phyloP scores from a whole-genome alignment of 495 filamentous ascomycete genomes.

The Talaromyces trachyspermus region DNA sequence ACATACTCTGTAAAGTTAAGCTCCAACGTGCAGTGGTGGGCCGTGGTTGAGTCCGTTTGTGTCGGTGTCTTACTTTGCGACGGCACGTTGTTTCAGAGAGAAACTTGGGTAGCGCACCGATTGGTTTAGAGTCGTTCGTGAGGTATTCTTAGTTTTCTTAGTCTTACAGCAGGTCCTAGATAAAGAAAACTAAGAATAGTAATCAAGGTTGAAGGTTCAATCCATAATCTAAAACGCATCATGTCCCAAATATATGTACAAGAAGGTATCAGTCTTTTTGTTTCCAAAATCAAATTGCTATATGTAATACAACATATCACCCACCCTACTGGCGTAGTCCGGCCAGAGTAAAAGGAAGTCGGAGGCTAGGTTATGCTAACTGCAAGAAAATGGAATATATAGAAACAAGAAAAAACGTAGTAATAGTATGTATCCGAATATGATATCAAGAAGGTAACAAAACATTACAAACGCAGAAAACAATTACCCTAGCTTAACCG shows the following conservation, averaged over 20 bases:
- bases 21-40: no score
- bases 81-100: no score
- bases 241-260: constrained; percentile 1
- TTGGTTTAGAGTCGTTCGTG: not conserved
- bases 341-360: no score
- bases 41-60: not conserved
- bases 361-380: no score
- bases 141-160: not conserved
- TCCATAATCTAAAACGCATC: no score
- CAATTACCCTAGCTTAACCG: constrained; percentile 12
- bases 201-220: constrained; percentile 1
- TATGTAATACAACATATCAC: constrained; percentile 3
- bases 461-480: not conserved
- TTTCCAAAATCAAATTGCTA: constrained; percentile 4
- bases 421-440: not conserved
- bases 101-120: no score
- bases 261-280: not conserved
- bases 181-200: no score
- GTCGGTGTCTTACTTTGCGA: no score
- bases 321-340: no score
- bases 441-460: not conserved
- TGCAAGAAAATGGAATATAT: constrained; percentile 2
- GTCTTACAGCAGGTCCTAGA: not conserved
- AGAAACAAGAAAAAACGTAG: constrained; percentile 1
- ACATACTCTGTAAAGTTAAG: no score